phyloP scores from a whole-genome alignment of 306 rosid genomes.

The Abrus precatorius region DNA sequence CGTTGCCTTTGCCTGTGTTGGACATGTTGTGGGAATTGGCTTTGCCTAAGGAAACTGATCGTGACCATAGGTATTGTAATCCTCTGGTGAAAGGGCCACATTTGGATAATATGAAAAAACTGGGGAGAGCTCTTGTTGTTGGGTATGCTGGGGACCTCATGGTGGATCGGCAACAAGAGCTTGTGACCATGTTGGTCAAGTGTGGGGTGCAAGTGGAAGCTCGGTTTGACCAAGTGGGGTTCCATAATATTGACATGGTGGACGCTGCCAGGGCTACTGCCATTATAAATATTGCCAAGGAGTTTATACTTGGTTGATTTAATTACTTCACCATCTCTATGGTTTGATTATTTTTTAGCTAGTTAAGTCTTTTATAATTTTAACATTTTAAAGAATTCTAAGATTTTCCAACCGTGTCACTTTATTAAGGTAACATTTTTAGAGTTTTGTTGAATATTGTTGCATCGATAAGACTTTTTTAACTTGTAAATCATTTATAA shows the following conservation, averaged over 20 bases:
- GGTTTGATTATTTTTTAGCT: neutral
- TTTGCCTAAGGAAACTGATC: conserved; percentile 58
- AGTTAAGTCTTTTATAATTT: neutral
- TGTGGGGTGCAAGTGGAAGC: conserved; percentile 73
- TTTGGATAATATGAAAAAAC: conserved; percentile 29
- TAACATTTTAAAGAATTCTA: neutral
- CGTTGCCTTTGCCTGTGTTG: conserved; percentile 65
- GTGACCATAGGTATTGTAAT: conserved; percentile 76
- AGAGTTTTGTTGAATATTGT: neutral
- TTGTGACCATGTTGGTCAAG: conserved; percentile 65
- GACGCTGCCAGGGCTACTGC: conserved; percentile 57
- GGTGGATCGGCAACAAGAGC: conserved; percentile 69
- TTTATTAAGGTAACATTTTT: neutral
- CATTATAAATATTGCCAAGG: conserved; percentile 54
- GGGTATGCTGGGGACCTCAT: conserved; percentile 74
- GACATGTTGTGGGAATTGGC: conserved; percentile 73
- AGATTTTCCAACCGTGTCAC: neutral
- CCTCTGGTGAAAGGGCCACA: conserved; percentile 66
- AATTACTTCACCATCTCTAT: neutral
- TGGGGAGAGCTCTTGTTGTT: conserved; percentile 61
- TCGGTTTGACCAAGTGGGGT: conserved; percentile 65
- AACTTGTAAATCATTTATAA: too few species aligned
- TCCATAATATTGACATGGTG: conserved; percentile 69
- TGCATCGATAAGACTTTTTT: too few species aligned
- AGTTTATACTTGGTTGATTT: conserved; percentile 53